A percentile compares a stretch with the other conserved stretches of the same genome.
These are phyloP conservation scores for Thuja plicata DNA, from an alignment of 83 land plant species.

Conservation along the genomic window DNA sequence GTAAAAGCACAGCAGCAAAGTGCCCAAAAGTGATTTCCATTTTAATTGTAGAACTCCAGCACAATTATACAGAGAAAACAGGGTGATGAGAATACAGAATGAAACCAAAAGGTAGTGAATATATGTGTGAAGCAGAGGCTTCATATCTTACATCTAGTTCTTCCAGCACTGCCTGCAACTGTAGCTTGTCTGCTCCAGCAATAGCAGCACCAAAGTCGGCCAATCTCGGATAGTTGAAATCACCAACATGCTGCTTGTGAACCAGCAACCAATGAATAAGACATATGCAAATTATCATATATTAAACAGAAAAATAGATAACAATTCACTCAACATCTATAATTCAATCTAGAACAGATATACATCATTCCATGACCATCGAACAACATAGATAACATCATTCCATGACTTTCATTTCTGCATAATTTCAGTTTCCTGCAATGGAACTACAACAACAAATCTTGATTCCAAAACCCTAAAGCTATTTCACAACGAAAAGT, in stretches of 20 bases:
- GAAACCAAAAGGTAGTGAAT: background rate
- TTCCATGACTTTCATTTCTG: too few species aligned
- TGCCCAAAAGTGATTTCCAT: background rate
- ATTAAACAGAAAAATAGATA: background rate
- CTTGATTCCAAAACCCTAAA: too few species aligned
- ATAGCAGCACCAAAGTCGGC: slow-evolving; percentile 98
- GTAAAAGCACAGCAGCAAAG: background rate
- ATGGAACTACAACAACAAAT: background rate
- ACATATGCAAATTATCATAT: background rate
- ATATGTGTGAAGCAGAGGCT: background rate
- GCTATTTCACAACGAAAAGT: too few species aligned
- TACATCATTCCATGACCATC: background rate
- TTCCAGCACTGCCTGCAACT: slow-evolving; percentile 87
- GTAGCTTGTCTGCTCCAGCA: slow-evolving; percentile 82
- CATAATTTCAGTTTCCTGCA: too few species aligned
- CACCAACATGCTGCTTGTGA: slow-evolving; percentile 80
- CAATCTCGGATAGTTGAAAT: slow-evolving; percentile 79
- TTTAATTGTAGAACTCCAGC: background rate
- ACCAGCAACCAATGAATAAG: background rate
- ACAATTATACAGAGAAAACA: background rate
- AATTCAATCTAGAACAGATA: background rate
- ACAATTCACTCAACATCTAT: background rate
- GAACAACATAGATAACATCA: background rate
- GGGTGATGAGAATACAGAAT: background rate
- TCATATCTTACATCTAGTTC: slow-evolving; percentile 72